Evolutionary conservation across 768 basidiomycete genomes (phyloP).

Genomic region (Psilocybe subaeruginosa): DNA sequence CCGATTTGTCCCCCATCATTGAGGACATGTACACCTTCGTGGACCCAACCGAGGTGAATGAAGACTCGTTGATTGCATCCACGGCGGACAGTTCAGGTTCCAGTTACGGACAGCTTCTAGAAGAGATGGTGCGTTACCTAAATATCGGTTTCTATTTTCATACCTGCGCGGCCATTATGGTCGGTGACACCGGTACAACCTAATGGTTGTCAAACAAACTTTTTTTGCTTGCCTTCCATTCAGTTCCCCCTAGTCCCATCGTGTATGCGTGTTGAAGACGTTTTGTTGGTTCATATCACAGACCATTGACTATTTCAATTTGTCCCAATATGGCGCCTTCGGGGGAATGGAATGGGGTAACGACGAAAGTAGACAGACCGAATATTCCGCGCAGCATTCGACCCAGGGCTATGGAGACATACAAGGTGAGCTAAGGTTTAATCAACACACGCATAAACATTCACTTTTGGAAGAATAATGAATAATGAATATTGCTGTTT

Average conservation of each 20-base stretch:
- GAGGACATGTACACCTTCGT: constrained; percentile 33
- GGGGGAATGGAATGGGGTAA: constrained; percentile 12
- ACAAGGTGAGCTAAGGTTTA: constrained; percentile 14
- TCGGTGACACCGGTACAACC: too few relatives aligned
- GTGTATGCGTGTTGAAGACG: background rate
- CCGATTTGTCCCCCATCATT: constrained; percentile 38
- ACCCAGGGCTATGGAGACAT: constrained; percentile 15
- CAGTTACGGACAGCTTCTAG: constrained; percentile 31
- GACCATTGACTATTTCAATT: constrained; percentile 20
- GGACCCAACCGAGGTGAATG: constrained; percentile 10
- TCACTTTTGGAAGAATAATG: background rate
- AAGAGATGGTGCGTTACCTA: constrained; percentile 18
- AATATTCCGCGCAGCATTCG: constrained; percentile 5
- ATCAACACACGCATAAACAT: background rate
- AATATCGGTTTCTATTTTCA: background rate
- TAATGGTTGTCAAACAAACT: background rate
- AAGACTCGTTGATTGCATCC: constrained; percentile 12
- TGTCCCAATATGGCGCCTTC: constrained; percentile 14
- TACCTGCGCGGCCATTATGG: background rate
- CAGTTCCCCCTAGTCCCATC: background rate
- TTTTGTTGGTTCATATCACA: constrained; percentile 8
- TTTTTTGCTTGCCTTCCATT: background rate
- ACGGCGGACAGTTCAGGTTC: constrained; percentile 26
- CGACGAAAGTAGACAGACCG: constrained; percentile 5
- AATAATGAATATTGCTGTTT: background rate